These are phyloP conservation scores for Epichloe gansuensis DNA, from an alignment of 2,329 filamentous ascomycete genomes.

Conservation along the genomic window DNA sequence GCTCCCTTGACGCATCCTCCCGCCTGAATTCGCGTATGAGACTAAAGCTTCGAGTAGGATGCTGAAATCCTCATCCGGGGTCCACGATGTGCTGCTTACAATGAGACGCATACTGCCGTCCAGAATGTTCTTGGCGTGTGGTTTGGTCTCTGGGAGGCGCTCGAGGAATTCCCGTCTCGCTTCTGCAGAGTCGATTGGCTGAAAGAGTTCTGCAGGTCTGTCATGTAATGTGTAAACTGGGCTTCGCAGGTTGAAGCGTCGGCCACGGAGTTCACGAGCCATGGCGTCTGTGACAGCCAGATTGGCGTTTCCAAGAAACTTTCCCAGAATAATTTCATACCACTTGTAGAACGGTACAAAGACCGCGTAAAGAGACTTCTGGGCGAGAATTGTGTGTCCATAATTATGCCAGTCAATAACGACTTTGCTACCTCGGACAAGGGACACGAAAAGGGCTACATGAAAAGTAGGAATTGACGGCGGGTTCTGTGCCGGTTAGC, in stretches of 20 bases:
- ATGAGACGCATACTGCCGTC: slow-evolving; percentile 53
- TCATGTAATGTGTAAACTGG: slow-evolving; percentile 70
- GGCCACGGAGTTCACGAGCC: slow-evolving; percentile 53
- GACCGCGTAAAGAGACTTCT: slow-evolving; percentile 50
- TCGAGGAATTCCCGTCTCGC: slow-evolving; percentile 49
- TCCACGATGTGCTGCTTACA: slow-evolving; percentile 95
- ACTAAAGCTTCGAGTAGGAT: slow-evolving; percentile 75
- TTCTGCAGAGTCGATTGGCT: slow-evolving; percentile 43
- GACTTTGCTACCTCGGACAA: slow-evolving; percentile 66
- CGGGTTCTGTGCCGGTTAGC: slow-evolving; percentile 54
- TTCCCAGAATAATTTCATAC: slow-evolving; percentile 67
- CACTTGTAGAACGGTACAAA: slow-evolving; percentile 65
- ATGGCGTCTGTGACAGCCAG: slow-evolving; percentile 87
- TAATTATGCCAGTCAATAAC: slow-evolving; percentile 99
- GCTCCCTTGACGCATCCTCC: slow-evolving; percentile 27
- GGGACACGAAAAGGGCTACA: slow-evolving; percentile 59
- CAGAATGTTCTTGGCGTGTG: slow-evolving; percentile 46
- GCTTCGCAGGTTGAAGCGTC: slow-evolving; percentile 52
- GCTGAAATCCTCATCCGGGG: slow-evolving; percentile 88
- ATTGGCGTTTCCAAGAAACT: slow-evolving; percentile 55
- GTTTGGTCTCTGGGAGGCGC: slow-evolving; percentile 50
- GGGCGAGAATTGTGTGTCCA: slow-evolving; percentile 80
- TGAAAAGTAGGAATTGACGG: slow-evolving; percentile 86
- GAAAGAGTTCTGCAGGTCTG: slow-evolving; percentile 72
- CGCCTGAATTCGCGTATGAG: slow-evolving; percentile 47